Percentiles rank a stretch among this genome's conserved stretches.
These are phyloP conservation scores for Echinochloa phyllopogon DNA, from an alignment of 176 grass and related monocot species.

Conservation along the genomic window DNA sequence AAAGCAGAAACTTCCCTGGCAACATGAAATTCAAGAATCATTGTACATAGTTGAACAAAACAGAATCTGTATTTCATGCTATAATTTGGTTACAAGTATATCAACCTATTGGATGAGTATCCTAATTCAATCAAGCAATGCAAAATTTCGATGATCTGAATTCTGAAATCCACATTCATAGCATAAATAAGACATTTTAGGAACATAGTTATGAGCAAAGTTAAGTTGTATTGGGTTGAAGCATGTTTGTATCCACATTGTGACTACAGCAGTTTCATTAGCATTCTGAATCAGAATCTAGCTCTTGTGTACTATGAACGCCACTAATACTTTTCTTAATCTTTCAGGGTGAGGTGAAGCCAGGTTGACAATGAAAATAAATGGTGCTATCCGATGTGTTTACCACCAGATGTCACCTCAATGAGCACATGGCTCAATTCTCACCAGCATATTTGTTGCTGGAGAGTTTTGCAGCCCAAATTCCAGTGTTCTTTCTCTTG, in stretches of 20 bases:
- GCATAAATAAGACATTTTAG: background rate
- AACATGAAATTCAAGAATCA: background rate
- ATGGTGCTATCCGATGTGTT: background rate
- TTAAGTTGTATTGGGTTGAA: background rate
- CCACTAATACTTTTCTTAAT: background rate
- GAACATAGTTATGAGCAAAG: background rate
- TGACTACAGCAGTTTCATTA: background rate
- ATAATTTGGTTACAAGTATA: background rate
- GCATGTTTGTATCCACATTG: background rate
- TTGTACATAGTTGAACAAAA: background rate
- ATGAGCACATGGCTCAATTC: background rate
- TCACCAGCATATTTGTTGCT: background rate
- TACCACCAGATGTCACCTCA: background rate
- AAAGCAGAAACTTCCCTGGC: background rate
- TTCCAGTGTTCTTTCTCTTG: background rate
- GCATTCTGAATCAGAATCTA: constrained; percentile 24
- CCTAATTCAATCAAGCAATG: background rate
- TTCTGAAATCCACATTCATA: background rate
- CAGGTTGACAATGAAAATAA: background rate
- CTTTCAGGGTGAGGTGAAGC: constrained; percentile 25
- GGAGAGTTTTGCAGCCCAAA: background rate
- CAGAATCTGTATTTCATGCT: background rate
- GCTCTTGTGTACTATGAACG: background rate
- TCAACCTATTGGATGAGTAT: background rate
- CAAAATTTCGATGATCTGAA: background rate